Conservation (phyloP, 805 yeast species). For the Monosporozyma solicola region DNA sequence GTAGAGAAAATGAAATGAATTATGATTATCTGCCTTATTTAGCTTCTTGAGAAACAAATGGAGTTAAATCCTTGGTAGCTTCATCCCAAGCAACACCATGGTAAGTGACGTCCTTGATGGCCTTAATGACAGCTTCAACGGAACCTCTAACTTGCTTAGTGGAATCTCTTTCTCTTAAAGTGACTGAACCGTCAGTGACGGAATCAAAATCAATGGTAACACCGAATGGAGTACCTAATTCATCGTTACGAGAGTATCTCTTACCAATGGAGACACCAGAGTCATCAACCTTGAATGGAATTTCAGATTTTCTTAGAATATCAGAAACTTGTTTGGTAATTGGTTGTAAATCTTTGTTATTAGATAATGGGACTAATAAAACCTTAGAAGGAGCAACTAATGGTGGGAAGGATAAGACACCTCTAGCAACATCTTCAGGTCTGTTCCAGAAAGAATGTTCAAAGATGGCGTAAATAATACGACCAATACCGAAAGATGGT, state of each 20-base stretch:
- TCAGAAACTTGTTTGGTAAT: slow-evolving; percentile 60
- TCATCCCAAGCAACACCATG: slow-evolving; percentile 73
- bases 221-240: slow-evolving; percentile 98
- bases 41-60: slow-evolving; percentile 55
- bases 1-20: neutral
- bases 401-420: slow-evolving; percentile 89
- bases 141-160: slow-evolving; percentile 95
- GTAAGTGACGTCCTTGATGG: slow-evolving; percentile 69
- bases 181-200: slow-evolving; percentile 75
- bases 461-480: slow-evolving; percentile 84
- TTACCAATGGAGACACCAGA: slow-evolving; percentile 96
- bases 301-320: slow-evolving; percentile 65
- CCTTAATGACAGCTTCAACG: slow-evolving; percentile 58
- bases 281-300: slow-evolving; percentile 94
- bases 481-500: slow-evolving; percentile 98
- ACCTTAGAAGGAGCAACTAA: slow-evolving; percentile 97
- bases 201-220: slow-evolving; percentile 94
- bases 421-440: slow-evolving; percentile 81
- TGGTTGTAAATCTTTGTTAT: slow-evolving; percentile 71
- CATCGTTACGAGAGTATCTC: slow-evolving; percentile 97
- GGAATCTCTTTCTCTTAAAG: slow-evolving; percentile 94
- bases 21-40: neutral
- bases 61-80: slow-evolving; percentile 64
- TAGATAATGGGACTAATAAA: slow-evolving; percentile 85
- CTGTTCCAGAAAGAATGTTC: slow-evolving; percentile 96